A percentile compares a stretch with the other conserved stretches of the same genome.
Evolutionary conservation across 1,139 yeast genomes (phyloP).

Genomic region (Blastobotrys serpentis): DNA sequence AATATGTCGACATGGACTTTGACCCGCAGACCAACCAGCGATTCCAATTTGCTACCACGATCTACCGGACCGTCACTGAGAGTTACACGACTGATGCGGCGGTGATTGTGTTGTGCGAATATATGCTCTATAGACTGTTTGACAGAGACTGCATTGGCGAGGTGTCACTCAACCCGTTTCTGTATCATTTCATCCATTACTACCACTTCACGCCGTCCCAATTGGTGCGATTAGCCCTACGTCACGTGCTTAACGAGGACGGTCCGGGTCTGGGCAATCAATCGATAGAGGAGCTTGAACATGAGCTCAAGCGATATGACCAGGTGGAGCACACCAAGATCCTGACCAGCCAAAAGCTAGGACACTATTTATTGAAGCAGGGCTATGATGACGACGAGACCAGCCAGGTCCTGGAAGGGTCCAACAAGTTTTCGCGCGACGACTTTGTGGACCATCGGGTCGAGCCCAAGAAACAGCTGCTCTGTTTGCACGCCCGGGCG

Average conservation of each 20-base stretch:
- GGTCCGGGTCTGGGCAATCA: conserved; percentile 1
- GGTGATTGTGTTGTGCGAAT: conserved; percentile 2
- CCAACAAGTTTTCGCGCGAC: neutral
- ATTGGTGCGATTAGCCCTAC: conserved; percentile 10
- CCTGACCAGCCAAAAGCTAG: neutral
- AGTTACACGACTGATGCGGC: neutral
- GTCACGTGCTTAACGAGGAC: conserved; percentile 6
- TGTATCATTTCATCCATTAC: conserved; percentile 10
- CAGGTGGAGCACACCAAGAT: conserved; percentile 2
- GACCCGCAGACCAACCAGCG: neutral
- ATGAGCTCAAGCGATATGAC: conserved; percentile 1
- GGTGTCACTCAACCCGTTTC: conserved; percentile 8
- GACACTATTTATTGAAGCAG: conserved; percentile 4
- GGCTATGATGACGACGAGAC: conserved; percentile 8
- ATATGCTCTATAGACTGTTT: conserved; percentile 6
- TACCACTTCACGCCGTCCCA: conserved; percentile 11
- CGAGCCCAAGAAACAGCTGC: conserved; percentile 1
- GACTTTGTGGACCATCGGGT: conserved; percentile 1
- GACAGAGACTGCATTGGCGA: conserved; percentile 1
- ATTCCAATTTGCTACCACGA: conserved; percentile 5
- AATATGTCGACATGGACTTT: neutral
- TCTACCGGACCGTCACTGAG: conserved; percentile 5
- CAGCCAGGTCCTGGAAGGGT: neutral
- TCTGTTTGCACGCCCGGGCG: neutral
- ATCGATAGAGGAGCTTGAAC: conserved; percentile 7